These are phyloP conservation scores for Coemansia sp. DNA, from an alignment of 192 early-diverging fungal genomes.

Conservation along the genomic window DNA sequence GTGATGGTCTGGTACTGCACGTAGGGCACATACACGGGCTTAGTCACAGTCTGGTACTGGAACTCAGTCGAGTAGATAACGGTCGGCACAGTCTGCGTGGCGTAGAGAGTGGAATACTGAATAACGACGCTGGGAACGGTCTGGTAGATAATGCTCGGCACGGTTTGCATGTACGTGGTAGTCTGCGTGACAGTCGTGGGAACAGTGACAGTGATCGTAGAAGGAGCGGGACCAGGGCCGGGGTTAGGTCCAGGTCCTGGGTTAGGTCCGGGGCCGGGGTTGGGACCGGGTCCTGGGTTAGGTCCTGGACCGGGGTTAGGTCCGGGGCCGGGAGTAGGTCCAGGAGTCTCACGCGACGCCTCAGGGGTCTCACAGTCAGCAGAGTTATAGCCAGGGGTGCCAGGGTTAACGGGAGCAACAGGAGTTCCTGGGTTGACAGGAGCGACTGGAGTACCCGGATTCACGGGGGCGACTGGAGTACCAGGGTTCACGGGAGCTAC, in stretches of 20 bases:
- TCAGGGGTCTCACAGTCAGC: constrained; percentile 18
- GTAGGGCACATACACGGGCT: constrained; percentile 53
- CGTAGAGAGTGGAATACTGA: constrained; percentile 27
- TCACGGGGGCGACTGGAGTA: background rate
- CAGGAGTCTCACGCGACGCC: constrained; percentile 4
- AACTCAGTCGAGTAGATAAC: constrained; percentile 40
- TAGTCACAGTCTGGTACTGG: constrained; percentile 44
- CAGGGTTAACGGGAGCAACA: background rate
- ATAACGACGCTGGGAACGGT: constrained; percentile 34
- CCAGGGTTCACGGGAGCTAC: background rate
- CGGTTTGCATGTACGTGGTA: constrained; percentile 34
- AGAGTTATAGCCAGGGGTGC: background rate
- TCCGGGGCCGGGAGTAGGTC: constrained; percentile 10
- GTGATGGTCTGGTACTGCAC: constrained; percentile 47
- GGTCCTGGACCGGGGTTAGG: background rate
- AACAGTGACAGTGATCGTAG: constrained; percentile 22
- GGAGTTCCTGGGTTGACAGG: background rate
- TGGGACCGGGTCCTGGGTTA: background rate
- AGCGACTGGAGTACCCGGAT: background rate
- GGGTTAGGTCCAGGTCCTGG: background rate
- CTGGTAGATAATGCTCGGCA: constrained; percentile 38
- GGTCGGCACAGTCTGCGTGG: constrained; percentile 28
- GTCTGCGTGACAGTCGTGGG: constrained; percentile 38
- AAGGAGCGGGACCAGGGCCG: background rate
- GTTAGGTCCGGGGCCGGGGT: background rate